Conservation (phyloP, 2,329 filamentous ascomycete genomes). For the Cercospora citrullina region DNA sequence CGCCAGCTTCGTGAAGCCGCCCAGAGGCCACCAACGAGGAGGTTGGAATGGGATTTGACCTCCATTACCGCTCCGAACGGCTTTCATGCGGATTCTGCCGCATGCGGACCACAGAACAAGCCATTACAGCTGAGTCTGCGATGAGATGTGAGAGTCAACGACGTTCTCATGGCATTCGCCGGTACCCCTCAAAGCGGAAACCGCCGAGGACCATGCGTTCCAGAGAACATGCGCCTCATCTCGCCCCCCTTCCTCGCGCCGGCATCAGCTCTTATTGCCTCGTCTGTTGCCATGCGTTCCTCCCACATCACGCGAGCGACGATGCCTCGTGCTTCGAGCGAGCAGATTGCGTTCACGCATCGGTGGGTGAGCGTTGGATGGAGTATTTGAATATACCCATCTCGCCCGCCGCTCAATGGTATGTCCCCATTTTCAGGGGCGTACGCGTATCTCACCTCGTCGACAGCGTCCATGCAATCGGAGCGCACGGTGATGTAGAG, state of each 20-base stretch:
- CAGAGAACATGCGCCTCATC: neutral
- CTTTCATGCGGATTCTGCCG: neutral
- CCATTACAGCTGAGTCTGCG: constrained; percentile 6
- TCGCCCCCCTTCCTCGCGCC: constrained; percentile 6
- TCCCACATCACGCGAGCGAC: constrained; percentile 10
- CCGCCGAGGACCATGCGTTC: neutral
- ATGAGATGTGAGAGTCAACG: neutral
- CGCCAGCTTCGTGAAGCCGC: constrained; percentile 17
- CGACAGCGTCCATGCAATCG: constrained; percentile 6
- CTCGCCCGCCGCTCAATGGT: neutral
- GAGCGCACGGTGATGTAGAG: constrained; percentile 6
- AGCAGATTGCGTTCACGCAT: constrained; percentile 4
- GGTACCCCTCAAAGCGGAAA: constrained; percentile 1
- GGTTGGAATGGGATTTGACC: constrained; percentile 14
- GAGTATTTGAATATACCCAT: neutral
- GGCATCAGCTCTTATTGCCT: constrained; percentile 6
- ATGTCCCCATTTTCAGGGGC: neutral
- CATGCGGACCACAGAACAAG: neutral
- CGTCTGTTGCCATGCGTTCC: neutral
- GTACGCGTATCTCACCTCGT: constrained; percentile 8
- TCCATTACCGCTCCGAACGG: constrained; percentile 9
- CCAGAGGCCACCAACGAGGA: constrained; percentile 15
- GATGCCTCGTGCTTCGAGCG: constrained; percentile 7
- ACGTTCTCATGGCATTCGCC: neutral
- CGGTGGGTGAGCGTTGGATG: constrained; percentile 2